phyloP scores from a whole-genome alignment of 768 basidiomycete genomes.

The Terana coerulea region DNA sequence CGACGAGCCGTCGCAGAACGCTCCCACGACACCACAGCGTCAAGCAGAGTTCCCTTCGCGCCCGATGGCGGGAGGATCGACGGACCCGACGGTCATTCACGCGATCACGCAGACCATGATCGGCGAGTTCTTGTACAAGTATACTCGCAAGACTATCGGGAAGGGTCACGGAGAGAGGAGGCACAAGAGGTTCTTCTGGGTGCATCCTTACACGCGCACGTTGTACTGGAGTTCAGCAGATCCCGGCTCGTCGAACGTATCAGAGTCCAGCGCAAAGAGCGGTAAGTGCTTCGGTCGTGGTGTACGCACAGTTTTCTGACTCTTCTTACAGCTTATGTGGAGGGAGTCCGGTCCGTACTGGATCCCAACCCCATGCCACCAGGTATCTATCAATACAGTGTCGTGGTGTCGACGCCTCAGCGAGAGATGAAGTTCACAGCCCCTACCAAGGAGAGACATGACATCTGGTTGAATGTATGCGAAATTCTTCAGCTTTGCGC shows the following conservation, averaged over 20 bases:
- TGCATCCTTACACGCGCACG: slow-evolving; percentile 99
- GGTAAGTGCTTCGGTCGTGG: slow-evolving; percentile 55
- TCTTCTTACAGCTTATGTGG: slow-evolving; percentile 72
- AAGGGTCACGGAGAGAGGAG: slow-evolving; percentile 87
- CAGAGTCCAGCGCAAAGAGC: slow-evolving; percentile 94
- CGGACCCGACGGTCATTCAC: slow-evolving; percentile 90
- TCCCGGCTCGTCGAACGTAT: slow-evolving; percentile 83
- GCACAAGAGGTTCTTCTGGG: slow-evolving; percentile 98
- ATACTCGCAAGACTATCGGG: slow-evolving; percentile 85
- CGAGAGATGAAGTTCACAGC: slow-evolving; percentile 99
- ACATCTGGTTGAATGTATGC: slow-evolving; percentile 89
- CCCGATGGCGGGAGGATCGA: slow-evolving; percentile 38
- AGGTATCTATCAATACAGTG: slow-evolving; percentile 88
- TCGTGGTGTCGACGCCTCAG: slow-evolving; percentile 88
- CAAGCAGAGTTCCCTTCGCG: slow-evolving; percentile 12
- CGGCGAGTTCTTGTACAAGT: slow-evolving; percentile 97
- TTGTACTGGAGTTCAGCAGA: slow-evolving; percentile 96
- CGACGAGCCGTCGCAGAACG: slow-evolving; percentile 32
- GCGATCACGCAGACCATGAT: slow-evolving; percentile 99
- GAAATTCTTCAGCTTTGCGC: slow-evolving; percentile 1
- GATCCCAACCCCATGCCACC: slow-evolving; percentile 97
- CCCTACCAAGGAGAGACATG: slow-evolving; percentile 90
- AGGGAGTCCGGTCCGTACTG: slow-evolving; percentile 85
- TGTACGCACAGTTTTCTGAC: not conserved
- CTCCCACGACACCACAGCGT: slow-evolving; percentile 37